Conservation (phyloP, 257 asterid species). For the Solanum chilense region DNA sequence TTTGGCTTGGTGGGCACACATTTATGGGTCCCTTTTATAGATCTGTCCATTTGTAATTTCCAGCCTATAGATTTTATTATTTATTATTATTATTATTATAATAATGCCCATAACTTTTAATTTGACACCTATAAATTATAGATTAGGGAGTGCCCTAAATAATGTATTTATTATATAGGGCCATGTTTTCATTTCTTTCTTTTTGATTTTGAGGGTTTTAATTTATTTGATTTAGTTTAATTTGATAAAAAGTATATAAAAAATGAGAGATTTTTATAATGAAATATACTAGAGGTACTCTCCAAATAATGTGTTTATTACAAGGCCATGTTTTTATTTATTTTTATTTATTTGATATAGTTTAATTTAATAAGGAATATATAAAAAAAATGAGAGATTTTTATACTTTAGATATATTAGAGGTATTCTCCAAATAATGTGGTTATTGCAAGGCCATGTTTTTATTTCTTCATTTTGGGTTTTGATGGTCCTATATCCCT, state of each 20-base stretch:
- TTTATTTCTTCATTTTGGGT: no score
- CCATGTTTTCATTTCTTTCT: background rate
- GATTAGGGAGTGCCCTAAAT: background rate
- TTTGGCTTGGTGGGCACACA: slow-evolving; percentile 5
- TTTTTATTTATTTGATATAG: background rate
- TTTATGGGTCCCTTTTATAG: slow-evolving; percentile 15
- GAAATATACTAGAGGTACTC: no score
- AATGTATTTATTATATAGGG: background rate
- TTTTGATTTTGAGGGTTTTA: background rate
- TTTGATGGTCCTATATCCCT: background rate
- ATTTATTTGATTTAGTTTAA: background rate
- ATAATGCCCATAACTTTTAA: background rate
- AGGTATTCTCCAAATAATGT: background rate
- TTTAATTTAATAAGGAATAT: background rate
- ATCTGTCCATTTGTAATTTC: slow-evolving; percentile 26
- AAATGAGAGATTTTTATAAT: no score
- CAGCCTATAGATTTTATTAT: background rate
- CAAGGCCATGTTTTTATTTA: background rate
- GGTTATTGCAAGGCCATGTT: background rate
- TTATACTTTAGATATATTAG: no score
- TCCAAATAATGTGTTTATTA: background rate
- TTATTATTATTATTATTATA: background rate
- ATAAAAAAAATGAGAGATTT: no score
- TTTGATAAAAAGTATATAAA: no score
- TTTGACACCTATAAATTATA: background rate